Conservation (phyloP, 495 filamentous ascomycete genomes). For the Xylaria cubensis region DNA sequence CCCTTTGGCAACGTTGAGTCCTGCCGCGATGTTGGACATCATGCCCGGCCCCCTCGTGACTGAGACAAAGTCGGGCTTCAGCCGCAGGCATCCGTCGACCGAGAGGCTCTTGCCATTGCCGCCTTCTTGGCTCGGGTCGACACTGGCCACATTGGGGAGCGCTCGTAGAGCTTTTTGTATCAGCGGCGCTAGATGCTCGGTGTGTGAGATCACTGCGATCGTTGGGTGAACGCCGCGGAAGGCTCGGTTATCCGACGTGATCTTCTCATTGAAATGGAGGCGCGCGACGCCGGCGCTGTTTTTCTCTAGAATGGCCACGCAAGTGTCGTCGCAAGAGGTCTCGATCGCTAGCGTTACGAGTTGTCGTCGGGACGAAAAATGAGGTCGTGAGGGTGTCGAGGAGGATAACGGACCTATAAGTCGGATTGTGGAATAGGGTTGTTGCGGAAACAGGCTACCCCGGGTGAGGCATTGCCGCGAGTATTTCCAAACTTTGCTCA, state of each 20-base stretch:
- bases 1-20: slow-evolving; percentile 86
- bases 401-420: neutral
- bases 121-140: slow-evolving; percentile 23
- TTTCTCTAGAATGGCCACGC: slow-evolving; percentile 81
- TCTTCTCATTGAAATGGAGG: slow-evolving; percentile 80
- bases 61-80: slow-evolving; percentile 78
- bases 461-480: slow-evolving; percentile 22
- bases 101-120: slow-evolving; percentile 26
- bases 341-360: slow-evolving; percentile 88
- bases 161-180: slow-evolving; percentile 65
- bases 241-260: slow-evolving; percentile 75
- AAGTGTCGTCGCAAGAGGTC: slow-evolving; percentile 97
- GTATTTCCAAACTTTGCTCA: slow-evolving; percentile 6
- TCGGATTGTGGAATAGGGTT: neutral
- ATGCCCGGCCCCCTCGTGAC: slow-evolving; percentile 93
- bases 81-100: slow-evolving; percentile 40
- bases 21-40: slow-evolving; percentile 72
- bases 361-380: slow-evolving; percentile 2
- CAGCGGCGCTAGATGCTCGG: slow-evolving; percentile 67
- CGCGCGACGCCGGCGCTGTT: slow-evolving; percentile 49
- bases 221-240: slow-evolving; percentile 82
- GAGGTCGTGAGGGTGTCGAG: neutral
- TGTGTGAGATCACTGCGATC: slow-evolving; percentile 74
- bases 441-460: slow-evolving; percentile 11
- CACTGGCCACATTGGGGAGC: slow-evolving; percentile 52